Evolutionary conservation across 306 rosid genomes (phyloP).

Genomic region (Medicago ruthenica): DNA sequence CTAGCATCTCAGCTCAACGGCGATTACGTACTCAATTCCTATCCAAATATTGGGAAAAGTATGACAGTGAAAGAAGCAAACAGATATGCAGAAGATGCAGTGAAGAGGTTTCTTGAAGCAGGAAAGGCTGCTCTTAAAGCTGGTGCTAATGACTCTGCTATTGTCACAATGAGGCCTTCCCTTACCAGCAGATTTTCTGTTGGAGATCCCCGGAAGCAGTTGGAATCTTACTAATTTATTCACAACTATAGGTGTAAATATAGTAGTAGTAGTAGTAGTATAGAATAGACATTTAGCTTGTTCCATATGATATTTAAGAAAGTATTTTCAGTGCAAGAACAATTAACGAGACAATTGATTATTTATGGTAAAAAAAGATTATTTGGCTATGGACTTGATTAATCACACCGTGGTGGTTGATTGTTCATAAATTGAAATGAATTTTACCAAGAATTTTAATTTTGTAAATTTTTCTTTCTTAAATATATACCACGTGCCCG

Average conservation of each 20-base stretch:
- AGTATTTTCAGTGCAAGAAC: slow-evolving; percentile 34
- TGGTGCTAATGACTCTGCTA: slow-evolving; percentile 87
- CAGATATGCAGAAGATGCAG: slow-evolving; percentile 89
- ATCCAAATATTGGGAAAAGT: slow-evolving; percentile 75
- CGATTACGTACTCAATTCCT: slow-evolving; percentile 72
- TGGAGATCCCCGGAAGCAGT: too few relatives aligned
- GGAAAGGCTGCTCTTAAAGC: slow-evolving; percentile 82
- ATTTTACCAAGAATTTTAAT: background rate
- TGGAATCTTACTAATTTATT: slow-evolving; percentile 52
- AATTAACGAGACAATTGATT: slow-evolving; percentile 23
- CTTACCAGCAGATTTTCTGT: slow-evolving; percentile 70
- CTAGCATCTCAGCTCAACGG: slow-evolving; percentile 97
- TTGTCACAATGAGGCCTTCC: slow-evolving; percentile 92
- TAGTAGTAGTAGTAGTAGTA: slow-evolving; percentile 6
- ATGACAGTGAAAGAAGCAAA: slow-evolving; percentile 89
- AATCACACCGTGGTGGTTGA: background rate
- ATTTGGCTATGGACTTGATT: slow-evolving; percentile 7
- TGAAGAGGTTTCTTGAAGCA: slow-evolving; percentile 89
- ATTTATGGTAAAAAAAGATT: slow-evolving; percentile 17
- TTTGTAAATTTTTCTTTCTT: too few relatives aligned
- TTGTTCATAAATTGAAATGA: slow-evolving; percentile 37
- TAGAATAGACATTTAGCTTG: slow-evolving; percentile 8
- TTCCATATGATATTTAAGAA: slow-evolving; percentile 22
- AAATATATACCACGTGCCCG: too few relatives aligned
- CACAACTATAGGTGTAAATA: slow-evolving; percentile 38